Evolutionary conservation across 345 rosid genomes (phyloP), one percentile per base, ranked within the genome.

Genomic region (Zanthoxylum bungeanum): DNA sequence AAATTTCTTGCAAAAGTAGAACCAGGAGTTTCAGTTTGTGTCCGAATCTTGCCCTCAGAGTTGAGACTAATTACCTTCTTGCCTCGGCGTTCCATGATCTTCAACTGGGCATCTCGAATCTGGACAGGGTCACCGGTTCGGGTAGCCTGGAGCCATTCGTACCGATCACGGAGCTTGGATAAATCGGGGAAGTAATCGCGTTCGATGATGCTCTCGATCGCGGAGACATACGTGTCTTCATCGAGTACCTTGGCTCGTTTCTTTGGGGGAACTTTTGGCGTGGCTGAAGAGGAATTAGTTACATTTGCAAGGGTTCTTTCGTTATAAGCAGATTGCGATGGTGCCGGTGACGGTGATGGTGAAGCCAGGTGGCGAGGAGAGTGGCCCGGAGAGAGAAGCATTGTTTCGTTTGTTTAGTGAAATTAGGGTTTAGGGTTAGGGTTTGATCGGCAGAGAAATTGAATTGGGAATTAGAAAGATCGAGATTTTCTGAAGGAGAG

Each of bases 111-210:
- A 25, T 95, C 96, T 68, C 98, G 87, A 55, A 95, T 95, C 73
- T 87, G 99, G 64, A 91, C 28, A 33, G 96, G 96, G 57, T 93
- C 99, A 6, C 93, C 87, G 8, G 96, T 86, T 79, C 83, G 89
- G 50, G 85, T 77, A 10, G 99, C 99, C 74, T 92, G 93, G 56
- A 95, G 85, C 99, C 96, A 95, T 71, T 95, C 99, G 50, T 88
- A 90, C 8, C 96, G 93, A 73, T 92, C 99, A 36, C 86, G 91
- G 64, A 95, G 98, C 88, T 95, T 95, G 8, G 94, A 65, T 72
- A 95, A 86, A 81, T 95, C 98, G 2, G 99, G 99, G 78, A 92
- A 95, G 85, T 81, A 95, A 72, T 95, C 98, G 25, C 99, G 96
- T 81, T 95, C 98, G 73, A 95, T 87, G 76, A 95, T 92, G 83